A percentile compares a stretch with the other conserved stretches of the same genome.
Evolutionary conservation across 2,329 filamentous ascomycete species (phyloP).

Genomic region (Colletotrichum australisinense): DNA sequence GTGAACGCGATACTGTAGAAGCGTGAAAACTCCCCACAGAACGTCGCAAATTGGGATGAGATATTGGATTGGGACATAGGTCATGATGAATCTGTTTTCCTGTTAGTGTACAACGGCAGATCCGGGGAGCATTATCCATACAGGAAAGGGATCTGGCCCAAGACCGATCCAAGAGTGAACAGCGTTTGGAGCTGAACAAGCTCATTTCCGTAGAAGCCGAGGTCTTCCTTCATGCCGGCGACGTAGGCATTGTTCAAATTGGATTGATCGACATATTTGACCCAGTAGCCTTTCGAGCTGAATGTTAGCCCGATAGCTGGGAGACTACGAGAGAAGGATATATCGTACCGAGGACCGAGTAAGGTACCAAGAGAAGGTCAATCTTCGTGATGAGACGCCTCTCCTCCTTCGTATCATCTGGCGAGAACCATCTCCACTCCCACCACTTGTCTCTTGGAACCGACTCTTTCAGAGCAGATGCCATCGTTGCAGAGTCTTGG

Average conservation of each 20-base stretch:
- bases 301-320: conserved; percentile 27
- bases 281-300: conserved; percentile 37
- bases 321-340: no score
- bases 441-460: conserved; percentile 44
- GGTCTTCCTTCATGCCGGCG: conserved; percentile 63
- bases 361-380: conserved; percentile 62
- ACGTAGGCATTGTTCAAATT: conserved; percentile 63
- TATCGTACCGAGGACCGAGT: conserved; percentile 36
- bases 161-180: conserved; percentile 59
- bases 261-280: conserved; percentile 42
- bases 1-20: conserved; percentile 48
- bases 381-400: conserved; percentile 52
- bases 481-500: not conserved
- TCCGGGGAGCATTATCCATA: conserved; percentile 33
- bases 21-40: conserved; percentile 66
- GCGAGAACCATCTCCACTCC: conserved; percentile 58
- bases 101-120: no score
- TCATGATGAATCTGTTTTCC: conserved; percentile 54
- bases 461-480: not conserved
- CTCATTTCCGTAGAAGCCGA: conserved; percentile 63
- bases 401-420: conserved; percentile 53
- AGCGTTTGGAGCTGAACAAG: conserved; percentile 67
- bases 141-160: conserved; percentile 60
- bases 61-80: conserved; percentile 58
- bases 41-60: conserved; percentile 63